Percentiles rank a stretch among this genome's conserved stretches.
Conservation (phyloP, 2,329 filamentous ascomycete genomes). For the Aureobasidium sp. region DNA sequence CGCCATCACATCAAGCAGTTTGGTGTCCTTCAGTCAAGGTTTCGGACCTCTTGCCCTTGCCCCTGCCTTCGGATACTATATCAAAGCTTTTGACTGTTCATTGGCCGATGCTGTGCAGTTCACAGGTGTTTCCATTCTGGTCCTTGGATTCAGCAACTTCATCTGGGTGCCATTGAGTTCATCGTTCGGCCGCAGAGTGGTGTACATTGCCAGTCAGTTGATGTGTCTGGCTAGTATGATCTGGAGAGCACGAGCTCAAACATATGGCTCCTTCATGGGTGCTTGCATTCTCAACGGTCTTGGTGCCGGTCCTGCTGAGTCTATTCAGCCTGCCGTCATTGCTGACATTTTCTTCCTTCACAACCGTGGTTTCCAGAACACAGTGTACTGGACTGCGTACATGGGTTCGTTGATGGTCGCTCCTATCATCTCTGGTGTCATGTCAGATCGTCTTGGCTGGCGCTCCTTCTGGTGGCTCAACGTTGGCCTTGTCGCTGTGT, state of each 20-base stretch:
- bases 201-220: slow-evolving; percentile 46
- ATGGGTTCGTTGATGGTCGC: slow-evolving; percentile 57
- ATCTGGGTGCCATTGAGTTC: slow-evolving; percentile 47
- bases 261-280: slow-evolving; percentile 58
- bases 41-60: slow-evolving; percentile 50
- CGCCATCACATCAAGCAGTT: slow-evolving; percentile 41
- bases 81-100: slow-evolving; percentile 48
- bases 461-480: slow-evolving; percentile 62
- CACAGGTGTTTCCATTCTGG: slow-evolving; percentile 50
- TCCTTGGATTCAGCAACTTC: slow-evolving; percentile 55
- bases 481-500: slow-evolving; percentile 46
- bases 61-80: slow-evolving; percentile 54
- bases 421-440: slow-evolving; percentile 53
- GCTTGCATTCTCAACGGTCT: slow-evolving; percentile 55
- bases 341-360: slow-evolving; percentile 60
- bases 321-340: slow-evolving; percentile 55
- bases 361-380: slow-evolving; percentile 57
- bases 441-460: slow-evolving; percentile 54
- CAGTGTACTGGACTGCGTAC: slow-evolving; percentile 55
- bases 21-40: slow-evolving; percentile 47
- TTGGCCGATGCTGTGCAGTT: slow-evolving; percentile 50
- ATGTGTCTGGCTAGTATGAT: slow-evolving; percentile 49
- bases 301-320: slow-evolving; percentile 56
- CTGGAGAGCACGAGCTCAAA: slow-evolving; percentile 52
- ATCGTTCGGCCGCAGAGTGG: slow-evolving; percentile 49